Conservation (phyloP, 2,329 filamentous ascomycete species). For the Aspergillus ochraceoroseus region DNA sequence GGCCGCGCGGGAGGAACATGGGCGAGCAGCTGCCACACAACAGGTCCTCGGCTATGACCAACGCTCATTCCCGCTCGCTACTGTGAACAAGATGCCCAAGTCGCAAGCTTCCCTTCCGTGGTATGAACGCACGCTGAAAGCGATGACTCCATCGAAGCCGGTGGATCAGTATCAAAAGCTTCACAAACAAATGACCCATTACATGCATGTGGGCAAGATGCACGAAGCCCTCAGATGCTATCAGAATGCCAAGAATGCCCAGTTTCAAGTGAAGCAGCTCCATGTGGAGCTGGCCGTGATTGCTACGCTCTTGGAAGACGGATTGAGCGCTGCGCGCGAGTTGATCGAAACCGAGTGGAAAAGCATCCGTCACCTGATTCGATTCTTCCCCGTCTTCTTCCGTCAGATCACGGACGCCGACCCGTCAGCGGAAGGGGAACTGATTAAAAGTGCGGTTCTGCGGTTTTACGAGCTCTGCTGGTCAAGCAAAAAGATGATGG, state of each 20-base stretch:
- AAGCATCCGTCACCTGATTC: slow-evolving; percentile 22
- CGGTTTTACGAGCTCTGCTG: slow-evolving; percentile 40
- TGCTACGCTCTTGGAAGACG: slow-evolving; percentile 33
- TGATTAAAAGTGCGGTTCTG: slow-evolving; percentile 36
- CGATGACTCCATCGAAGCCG: slow-evolving; percentile 26
- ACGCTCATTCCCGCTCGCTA: slow-evolving; percentile 26
- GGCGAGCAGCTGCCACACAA: slow-evolving; percentile 30
- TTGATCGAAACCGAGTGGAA: slow-evolving; percentile 33
- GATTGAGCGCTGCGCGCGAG: slow-evolving; percentile 28
- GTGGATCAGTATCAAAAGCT: slow-evolving; percentile 34
- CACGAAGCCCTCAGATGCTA: slow-evolving; percentile 31
- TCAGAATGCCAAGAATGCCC: slow-evolving; percentile 26
- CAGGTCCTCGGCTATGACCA: slow-evolving; percentile 37
- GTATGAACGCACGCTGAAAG: slow-evolving; percentile 31
- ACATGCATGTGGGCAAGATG: slow-evolving; percentile 36
- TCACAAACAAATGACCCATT: slow-evolving; percentile 37
- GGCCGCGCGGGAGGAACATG: slow-evolving; percentile 33
- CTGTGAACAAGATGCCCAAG: slow-evolving; percentile 27
- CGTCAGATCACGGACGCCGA: slow-evolving; percentile 31
- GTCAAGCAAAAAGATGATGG: slow-evolving; percentile 27
- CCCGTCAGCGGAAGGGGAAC: slow-evolving; percentile 21
- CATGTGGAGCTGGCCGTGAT: slow-evolving; percentile 39
- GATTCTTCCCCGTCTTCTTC: slow-evolving; percentile 35
- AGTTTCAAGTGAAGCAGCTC: slow-evolving; percentile 30
- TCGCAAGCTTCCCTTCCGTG: slow-evolving; percentile 22